Conservation (phyloP, 768 basidiomycete genomes). For the Punctularia strigosozonata region DNA sequence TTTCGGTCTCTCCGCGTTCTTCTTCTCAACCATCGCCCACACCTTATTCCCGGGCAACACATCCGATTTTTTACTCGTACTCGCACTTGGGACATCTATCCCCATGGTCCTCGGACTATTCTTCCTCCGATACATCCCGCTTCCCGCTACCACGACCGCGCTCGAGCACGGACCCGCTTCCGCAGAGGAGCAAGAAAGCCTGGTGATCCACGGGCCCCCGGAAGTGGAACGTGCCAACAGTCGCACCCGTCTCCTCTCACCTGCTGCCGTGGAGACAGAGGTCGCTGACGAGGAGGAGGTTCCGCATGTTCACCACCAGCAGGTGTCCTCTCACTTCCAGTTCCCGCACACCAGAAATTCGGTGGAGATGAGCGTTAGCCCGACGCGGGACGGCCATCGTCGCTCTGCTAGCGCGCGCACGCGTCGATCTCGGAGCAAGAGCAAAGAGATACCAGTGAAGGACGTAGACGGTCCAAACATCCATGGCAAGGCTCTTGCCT, state of each 20-base stretch:
- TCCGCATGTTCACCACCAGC: slow-evolving; percentile 6
- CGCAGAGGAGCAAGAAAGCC: no score
- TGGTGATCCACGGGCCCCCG: slow-evolving; percentile 9
- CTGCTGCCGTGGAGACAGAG: no score
- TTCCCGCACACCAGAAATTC: slow-evolving; percentile 9
- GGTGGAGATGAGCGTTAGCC: slow-evolving; percentile 17
- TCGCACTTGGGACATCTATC: slow-evolving; percentile 66
- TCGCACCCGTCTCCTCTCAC: slow-evolving; percentile 4
- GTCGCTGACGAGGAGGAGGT: slow-evolving; percentile 12
- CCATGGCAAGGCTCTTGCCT: slow-evolving; percentile 38
- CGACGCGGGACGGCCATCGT: slow-evolving; percentile 7
- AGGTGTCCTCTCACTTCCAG: slow-evolving; percentile 10
- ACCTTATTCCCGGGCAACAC: slow-evolving; percentile 67
- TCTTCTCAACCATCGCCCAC: slow-evolving; percentile 72
- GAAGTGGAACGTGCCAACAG: slow-evolving; percentile 7
- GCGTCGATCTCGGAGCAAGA: background rate
- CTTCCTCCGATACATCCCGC: slow-evolving; percentile 57
- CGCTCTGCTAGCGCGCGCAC: background rate
- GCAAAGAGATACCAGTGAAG: slow-evolving; percentile 1
- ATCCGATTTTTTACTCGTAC: slow-evolving; percentile 60
- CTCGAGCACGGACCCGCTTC: slow-evolving; percentile 12
- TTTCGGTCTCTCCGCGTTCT: slow-evolving; percentile 85
- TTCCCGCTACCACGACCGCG: slow-evolving; percentile 22
- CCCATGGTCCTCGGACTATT: slow-evolving; percentile 76
- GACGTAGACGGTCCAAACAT: slow-evolving; percentile 30